These are phyloP conservation scores for Achaetomiella virescens DNA, from an alignment of 495 filamentous ascomycete species.

Conservation along the genomic window DNA sequence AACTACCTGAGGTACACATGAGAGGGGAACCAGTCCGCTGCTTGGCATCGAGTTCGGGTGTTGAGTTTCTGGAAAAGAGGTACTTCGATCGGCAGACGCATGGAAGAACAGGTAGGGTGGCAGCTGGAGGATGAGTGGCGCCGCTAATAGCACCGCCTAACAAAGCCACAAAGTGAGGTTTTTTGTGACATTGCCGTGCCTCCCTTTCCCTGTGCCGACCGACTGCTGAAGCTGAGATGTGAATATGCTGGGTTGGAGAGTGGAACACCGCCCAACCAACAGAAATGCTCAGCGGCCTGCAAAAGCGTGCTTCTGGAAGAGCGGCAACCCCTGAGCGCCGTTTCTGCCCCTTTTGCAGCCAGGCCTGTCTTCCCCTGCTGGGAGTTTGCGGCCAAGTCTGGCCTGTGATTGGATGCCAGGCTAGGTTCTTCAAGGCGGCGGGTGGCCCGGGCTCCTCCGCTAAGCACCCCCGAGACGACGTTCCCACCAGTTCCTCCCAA, in stretches of 20 bases:
- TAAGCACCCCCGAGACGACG: neutral
- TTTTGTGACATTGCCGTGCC: neutral
- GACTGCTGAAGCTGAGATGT: too few species aligned
- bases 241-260: too few species aligned
- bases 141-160: conserved; percentile 2
- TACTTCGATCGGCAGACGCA: too few species aligned
- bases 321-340: neutral
- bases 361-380: neutral
- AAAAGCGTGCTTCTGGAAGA: conserved; percentile 2
- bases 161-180: neutral
- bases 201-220: neutral
- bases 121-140: neutral
- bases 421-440: neutral
- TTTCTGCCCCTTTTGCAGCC: conserved; percentile 4
- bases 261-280: neutral
- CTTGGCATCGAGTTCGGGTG: too few species aligned
- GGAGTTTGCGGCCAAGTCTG: neutral
- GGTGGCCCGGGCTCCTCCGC: neutral
- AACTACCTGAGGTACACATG: too few species aligned
- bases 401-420: neutral
- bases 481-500: neutral
- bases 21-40: too few species aligned
- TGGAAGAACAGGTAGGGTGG: too few species aligned
- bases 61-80: too few species aligned
- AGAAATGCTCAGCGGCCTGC: neutral